A percentile compares a stretch with the other conserved stretches of the same genome.
Conservation (phyloP, 768 basidiomycete genomes). For the Lactarius quietus region DNA sequence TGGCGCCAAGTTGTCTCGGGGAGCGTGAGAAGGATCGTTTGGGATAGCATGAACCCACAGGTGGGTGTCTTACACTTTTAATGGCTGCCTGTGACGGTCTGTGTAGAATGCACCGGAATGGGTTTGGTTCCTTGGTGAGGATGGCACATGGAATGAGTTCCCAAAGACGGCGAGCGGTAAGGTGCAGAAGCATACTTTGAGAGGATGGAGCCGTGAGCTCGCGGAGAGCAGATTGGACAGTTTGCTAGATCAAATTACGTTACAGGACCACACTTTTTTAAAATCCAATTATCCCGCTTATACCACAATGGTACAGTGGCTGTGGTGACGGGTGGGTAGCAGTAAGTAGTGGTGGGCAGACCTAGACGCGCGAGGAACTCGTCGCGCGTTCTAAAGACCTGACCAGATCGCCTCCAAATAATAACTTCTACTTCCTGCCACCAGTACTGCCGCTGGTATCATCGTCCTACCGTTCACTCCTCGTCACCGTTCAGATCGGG, state of each 20-base stretch:
- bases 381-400: slow-evolving; percentile 55
- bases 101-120: slow-evolving; percentile 70
- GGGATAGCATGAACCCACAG: slow-evolving; percentile 72
- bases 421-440: slow-evolving; percentile 27
- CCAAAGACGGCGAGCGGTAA: slow-evolving; percentile 89
- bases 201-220: slow-evolving; percentile 62
- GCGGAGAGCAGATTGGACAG: slow-evolving; percentile 44
- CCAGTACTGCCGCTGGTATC: too few relatives aligned
- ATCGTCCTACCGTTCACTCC: slow-evolving; percentile 12
- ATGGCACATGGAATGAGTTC: slow-evolving; percentile 51
- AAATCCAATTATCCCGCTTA: too few relatives aligned
- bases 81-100: background rate
- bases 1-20: slow-evolving; percentile 37
- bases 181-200: slow-evolving; percentile 75
- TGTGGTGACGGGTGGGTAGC: too few relatives aligned
- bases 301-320: too few relatives aligned
- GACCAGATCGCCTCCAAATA: slow-evolving; percentile 29
- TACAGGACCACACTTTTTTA: background rate
- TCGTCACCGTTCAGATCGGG: slow-evolving; percentile 13
- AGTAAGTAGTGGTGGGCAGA: too few relatives aligned
- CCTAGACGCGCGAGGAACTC: slow-evolving; percentile 65
- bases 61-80: slow-evolving; percentile 36
- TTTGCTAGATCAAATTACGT: background rate
- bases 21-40: slow-evolving; percentile 52
- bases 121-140: slow-evolving; percentile 81